A percentile compares a stretch with the other conserved stretches of the same genome.
phyloP scores from a whole-genome alignment of 805 yeast genomes.

The Saccharomycopsis schoenii region DNA sequence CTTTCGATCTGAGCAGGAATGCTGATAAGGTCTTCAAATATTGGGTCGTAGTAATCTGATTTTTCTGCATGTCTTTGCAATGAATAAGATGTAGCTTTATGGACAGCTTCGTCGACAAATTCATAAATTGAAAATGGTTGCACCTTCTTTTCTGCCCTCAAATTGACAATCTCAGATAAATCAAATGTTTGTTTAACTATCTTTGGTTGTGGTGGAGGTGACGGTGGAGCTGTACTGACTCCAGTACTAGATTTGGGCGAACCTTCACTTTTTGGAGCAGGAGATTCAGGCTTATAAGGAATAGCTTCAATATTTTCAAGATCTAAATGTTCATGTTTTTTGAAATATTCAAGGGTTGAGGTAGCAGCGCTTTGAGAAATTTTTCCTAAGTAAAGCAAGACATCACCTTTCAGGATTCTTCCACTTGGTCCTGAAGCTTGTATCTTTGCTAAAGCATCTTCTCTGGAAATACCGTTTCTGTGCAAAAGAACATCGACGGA shows the following conservation, averaged over 20 bases:
- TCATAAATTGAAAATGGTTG: constrained; percentile 25
- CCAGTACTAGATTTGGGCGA: constrained; percentile 20
- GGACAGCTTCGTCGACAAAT: constrained; percentile 35
- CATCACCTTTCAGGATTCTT: constrained; percentile 83
- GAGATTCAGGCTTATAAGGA: constrained; percentile 20
- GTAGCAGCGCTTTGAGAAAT: constrained; percentile 48
- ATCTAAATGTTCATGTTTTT: constrained; percentile 54
- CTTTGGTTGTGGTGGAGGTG: constrained; percentile 27
- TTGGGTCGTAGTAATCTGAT: constrained; percentile 46
- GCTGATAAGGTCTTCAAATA: constrained; percentile 49
- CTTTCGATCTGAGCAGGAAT: constrained; percentile 35
- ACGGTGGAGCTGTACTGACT: constrained; percentile 13
- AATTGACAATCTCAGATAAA: constrained; percentile 21
- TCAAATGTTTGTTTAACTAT: constrained; percentile 26
- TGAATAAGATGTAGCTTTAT: constrained; percentile 36
- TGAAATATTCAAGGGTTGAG: constrained; percentile 45
- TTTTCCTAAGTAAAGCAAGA: constrained; percentile 70
- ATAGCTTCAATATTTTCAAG: constrained; percentile 53
- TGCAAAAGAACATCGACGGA: constrained; percentile 63
- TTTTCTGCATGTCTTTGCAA: constrained; percentile 28
- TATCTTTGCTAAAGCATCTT: constrained; percentile 63
- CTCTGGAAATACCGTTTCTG: constrained; percentile 49
- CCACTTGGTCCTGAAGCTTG: constrained; percentile 87
- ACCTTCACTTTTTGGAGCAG: constrained; percentile 24
- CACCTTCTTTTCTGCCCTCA: constrained; percentile 26